Evolutionary conservation across 352 stramenopile genomes (phyloP), one percentile per base, ranked within the genome.

Genomic region (Phytophthora chlamydospora): DNA sequence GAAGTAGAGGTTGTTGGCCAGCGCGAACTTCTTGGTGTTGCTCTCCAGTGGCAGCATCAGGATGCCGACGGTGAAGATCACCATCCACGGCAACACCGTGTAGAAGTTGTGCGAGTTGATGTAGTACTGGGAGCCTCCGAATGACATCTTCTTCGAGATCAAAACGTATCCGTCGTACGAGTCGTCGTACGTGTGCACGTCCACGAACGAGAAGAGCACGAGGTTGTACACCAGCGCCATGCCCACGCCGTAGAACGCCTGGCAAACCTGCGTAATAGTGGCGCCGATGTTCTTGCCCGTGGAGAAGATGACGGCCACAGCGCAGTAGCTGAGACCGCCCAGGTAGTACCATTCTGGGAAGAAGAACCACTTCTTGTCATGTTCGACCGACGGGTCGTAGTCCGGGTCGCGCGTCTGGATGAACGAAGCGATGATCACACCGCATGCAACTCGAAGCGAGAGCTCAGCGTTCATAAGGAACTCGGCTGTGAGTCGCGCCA

Each of bases 1-100:
- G 62, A 94, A 94, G 72, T 85, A 94, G 31, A 94, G 76, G 46
- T 92, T 94, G 78, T 92, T 92, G 58, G 75, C 80, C 21, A 92
- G 36, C 40, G 83, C 80, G 46, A 91, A 93, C 66, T 91, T 94
- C 66, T 94, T 94, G n/a, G 82, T 91, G 66, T 89, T 94, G 68
- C 68, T 91, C 47, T 91, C 82, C 12, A 91, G 63, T 14, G 85
- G 85, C 24, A 90, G 45, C 36, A 91, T 36, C 32, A 92, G 59
- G 17, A 91, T 60, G 12, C 62, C 73, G 9, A 90, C 68, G 0
- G 80, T 93, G 68, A 91, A 93, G 11, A 85, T 51, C 43, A 92
- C 82, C 38, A 94, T 86, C 72, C 79, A 92, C 9, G 85, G 85
- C 35, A 94, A 50, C 9, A 89, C 62, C 5, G 71, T 59, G 55